These are phyloP conservation scores for Ceratocystiopsis brevicomis DNA, from an alignment of 2,329 filamentous ascomycete species.

Conservation along the genomic window DNA sequence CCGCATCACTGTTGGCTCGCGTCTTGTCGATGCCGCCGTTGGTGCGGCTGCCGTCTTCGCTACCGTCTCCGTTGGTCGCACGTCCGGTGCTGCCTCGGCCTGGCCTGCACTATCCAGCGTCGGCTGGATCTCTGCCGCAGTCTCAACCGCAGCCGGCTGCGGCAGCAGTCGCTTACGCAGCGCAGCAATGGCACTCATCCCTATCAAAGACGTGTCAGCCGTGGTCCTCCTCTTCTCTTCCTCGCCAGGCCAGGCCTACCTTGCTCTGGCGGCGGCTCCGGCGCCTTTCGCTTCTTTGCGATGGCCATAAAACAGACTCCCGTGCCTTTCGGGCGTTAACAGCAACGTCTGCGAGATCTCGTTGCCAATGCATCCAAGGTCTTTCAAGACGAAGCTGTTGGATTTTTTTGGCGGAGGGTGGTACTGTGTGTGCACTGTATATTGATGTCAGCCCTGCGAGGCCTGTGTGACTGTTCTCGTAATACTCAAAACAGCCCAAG, in stretches of 20 bases:
- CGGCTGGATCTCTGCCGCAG: background rate
- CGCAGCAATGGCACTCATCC: slow-evolving; percentile 27
- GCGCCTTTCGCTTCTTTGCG: slow-evolving; percentile 19
- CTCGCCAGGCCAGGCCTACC: slow-evolving; percentile 14
- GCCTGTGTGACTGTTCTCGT: too few species aligned
- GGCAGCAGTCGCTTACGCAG: slow-evolving; percentile 21
- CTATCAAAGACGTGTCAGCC: slow-evolving; percentile 7
- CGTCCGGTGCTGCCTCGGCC: too few species aligned
- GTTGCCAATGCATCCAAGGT: too few species aligned
- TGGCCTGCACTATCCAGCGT: background rate
- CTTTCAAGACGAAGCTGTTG: too few species aligned
- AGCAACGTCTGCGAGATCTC: background rate
- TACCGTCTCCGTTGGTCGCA: background rate
- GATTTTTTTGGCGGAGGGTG: too few species aligned
- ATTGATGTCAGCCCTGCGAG: too few species aligned
- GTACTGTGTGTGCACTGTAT: too few species aligned
- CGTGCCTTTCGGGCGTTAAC: background rate
- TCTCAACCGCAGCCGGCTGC: slow-evolving; percentile 2
- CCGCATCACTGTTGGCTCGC: slow-evolving; percentile 14
- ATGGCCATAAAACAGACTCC: too few species aligned
- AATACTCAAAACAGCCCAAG: too few species aligned
- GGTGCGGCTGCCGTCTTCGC: background rate
- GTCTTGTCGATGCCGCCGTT: background rate
- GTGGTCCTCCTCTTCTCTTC: background rate
- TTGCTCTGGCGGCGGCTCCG: slow-evolving; percentile 14